phyloP scores from a whole-genome alignment of 495 filamentous ascomycete species.

The Penicillium cosmopolitanum region DNA sequence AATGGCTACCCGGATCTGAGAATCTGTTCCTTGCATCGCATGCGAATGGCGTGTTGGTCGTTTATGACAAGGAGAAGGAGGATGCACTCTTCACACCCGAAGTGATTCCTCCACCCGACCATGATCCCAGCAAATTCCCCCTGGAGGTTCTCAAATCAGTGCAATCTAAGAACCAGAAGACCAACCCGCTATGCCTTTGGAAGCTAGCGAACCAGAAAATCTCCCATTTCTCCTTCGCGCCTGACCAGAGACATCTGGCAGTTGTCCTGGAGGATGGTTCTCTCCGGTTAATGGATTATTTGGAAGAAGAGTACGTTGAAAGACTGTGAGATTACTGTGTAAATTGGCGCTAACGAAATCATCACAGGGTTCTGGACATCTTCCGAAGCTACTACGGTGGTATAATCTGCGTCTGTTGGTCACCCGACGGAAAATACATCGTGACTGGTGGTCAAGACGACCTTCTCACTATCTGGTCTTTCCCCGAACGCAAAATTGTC shows the following conservation, averaged over 20 bases:
- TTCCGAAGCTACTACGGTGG: slow-evolving; percentile 93
- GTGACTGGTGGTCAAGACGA: slow-evolving; percentile 96
- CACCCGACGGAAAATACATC: slow-evolving; percentile 94
- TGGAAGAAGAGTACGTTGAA: slow-evolving; percentile 78
- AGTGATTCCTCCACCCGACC: slow-evolving; percentile 46
- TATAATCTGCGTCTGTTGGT: slow-evolving; percentile 93
- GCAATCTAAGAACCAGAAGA: slow-evolving; percentile 88
- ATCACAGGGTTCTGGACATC: slow-evolving; percentile 72
- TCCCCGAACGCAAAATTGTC: slow-evolving; percentile 80
- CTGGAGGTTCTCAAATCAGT: slow-evolving; percentile 81
- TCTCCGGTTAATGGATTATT: slow-evolving; percentile 85
- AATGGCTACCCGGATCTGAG: slow-evolving; percentile 94
- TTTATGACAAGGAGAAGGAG: slow-evolving; percentile 99
- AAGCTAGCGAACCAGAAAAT: slow-evolving; percentile 87
- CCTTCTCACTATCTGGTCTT: slow-evolving; percentile 89
- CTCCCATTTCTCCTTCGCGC: slow-evolving; percentile 87
- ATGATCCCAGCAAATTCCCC: slow-evolving; percentile 44
- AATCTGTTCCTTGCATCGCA: slow-evolving; percentile 91
- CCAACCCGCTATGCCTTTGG: slow-evolving; percentile 90
- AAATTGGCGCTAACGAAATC: slow-evolving; percentile 15
- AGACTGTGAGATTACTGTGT: neutral
- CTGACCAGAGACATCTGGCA: slow-evolving; percentile 83
- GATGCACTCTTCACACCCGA: slow-evolving; percentile 76
- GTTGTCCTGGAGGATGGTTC: slow-evolving; percentile 91
- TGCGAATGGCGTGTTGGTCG: slow-evolving; percentile 89